Evolutionary conservation across 2,329 filamentous ascomycete species (phyloP).

Genomic region (Clonostachys rhizophaga): DNA sequence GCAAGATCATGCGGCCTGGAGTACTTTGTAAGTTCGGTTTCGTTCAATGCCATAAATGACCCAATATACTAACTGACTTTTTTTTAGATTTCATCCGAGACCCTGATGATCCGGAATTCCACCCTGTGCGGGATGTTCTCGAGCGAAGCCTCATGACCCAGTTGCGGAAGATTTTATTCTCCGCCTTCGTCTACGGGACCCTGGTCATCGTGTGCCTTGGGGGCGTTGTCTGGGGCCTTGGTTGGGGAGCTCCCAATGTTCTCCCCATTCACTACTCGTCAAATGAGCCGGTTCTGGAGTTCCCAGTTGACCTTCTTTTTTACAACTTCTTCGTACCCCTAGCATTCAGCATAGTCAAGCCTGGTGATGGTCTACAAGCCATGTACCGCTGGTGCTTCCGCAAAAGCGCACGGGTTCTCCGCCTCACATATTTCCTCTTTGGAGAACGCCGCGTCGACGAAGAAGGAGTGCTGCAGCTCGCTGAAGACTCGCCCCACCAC

Average conservation of each 20-base stretch:
- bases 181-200: slow-evolving; percentile 90
- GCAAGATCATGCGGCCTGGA: slow-evolving; percentile 92
- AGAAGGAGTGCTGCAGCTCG: slow-evolving; percentile 62
- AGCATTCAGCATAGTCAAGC: slow-evolving; percentile 77
- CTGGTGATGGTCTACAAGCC: slow-evolving; percentile 74
- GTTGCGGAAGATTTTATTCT: slow-evolving; percentile 92
- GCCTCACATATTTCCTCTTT: slow-evolving; percentile 91
- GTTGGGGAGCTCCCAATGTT: slow-evolving; percentile 61
- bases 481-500: slow-evolving; percentile 19
- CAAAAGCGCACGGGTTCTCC: slow-evolving; percentile 71
- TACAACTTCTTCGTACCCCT: slow-evolving; percentile 96
- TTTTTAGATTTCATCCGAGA: slow-evolving; percentile 85
- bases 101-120: slow-evolving; percentile 96
- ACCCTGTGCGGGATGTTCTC: slow-evolving; percentile 92
- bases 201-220: slow-evolving; percentile 90
- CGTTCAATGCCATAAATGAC: too few relatives aligned
- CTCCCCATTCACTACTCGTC: slow-evolving; percentile 92
- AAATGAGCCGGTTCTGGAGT: slow-evolving; percentile 87
- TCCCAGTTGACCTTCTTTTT: slow-evolving; percentile 88
- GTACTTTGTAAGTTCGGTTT: slow-evolving; percentile 70
- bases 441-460: slow-evolving; percentile 78
- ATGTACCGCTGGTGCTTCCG: slow-evolving; percentile 98
- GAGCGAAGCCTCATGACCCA: slow-evolving; percentile 91
- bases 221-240: slow-evolving; percentile 91
- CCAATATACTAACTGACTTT: neutral